These are phyloP conservation scores for Colletotrichum gloeosporioides DNA, from an alignment of 2,329 filamentous ascomycete species.

Conservation along the genomic window DNA sequence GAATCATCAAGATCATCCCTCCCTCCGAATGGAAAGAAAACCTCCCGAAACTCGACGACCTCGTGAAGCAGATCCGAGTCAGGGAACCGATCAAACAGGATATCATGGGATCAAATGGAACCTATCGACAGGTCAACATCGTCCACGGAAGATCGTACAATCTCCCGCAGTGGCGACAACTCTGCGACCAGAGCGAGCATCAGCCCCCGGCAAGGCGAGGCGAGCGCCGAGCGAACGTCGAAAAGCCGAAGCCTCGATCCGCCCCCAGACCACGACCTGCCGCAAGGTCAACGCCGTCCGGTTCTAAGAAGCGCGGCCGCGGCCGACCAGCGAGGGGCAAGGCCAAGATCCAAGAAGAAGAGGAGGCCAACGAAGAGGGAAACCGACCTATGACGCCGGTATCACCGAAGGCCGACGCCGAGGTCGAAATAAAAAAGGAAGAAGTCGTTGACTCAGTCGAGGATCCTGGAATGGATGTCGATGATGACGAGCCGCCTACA, in stretches of 20 bases:
- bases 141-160: conserved; percentile 97
- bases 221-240: conserved; percentile 71
- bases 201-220: conserved; percentile 92
- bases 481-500: conserved; percentile 43
- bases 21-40: conserved; percentile 90
- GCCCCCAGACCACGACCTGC: conserved; percentile 34
- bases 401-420: conserved; percentile 37
- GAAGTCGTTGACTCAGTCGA: conserved; percentile 56
- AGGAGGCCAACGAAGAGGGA: conserved; percentile 32
- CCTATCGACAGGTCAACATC: conserved; percentile 96
- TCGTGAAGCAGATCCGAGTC: conserved; percentile 89
- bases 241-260: conserved; percentile 52
- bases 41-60: conserved; percentile 79
- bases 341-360: conserved; percentile 40
- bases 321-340: conserved; percentile 43
- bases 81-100: conserved; percentile 98
- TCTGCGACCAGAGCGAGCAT: conserved; percentile 94
- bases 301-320: conserved; percentile 45
- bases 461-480: conserved; percentile 41
- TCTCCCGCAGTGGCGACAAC: conserved; percentile 90
- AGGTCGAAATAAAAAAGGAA: conserved; percentile 31
- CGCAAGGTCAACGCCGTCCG: conserved; percentile 29
- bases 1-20: conserved; percentile 94
- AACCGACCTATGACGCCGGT: conserved; percentile 19
- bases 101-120: conserved; percentile 94